These are phyloP conservation scores for Globisporangium echinulatum DNA, from an alignment of 352 stramenopile genomes.

Conservation along the genomic window DNA sequence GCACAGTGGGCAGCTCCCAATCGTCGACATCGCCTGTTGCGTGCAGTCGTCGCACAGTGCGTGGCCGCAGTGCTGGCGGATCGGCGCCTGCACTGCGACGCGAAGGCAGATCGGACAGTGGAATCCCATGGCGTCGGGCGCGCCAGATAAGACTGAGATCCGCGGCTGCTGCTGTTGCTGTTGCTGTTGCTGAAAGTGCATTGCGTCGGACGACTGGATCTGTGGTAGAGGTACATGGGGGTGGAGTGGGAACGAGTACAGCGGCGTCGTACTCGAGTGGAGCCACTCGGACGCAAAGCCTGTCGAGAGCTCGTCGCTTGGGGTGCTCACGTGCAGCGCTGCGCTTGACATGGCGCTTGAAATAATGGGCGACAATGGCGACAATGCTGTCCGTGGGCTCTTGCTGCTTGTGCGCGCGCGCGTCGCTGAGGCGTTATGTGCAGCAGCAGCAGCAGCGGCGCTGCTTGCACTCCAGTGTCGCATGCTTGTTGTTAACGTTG, in stretches of 20 bases:
- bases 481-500: neutral
- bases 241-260: conserved; percentile 6
- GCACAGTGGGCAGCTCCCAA: conserved; percentile 39
- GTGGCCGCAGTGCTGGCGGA: conserved; percentile 47
- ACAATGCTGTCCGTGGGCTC: conserved; percentile 4
- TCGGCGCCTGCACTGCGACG: conserved; percentile 22
- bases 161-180: conserved; percentile 13
- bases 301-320: conserved; percentile 6
- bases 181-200: conserved; percentile 14
- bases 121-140: conserved; percentile 4
- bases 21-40: conserved; percentile 32
- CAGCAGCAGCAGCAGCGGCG: too few relatives aligned
- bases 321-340: neutral
- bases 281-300: conserved; percentile 3
- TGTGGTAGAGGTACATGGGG: conserved; percentile 3
- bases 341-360: neutral
- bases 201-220: neutral
- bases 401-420: conserved; percentile 1
- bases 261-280: neutral
- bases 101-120: conserved; percentile 46
- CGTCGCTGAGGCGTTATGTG: neutral
- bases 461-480: conserved; percentile 6
- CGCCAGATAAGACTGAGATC: neutral
- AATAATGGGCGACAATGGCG: conserved; percentile 5
- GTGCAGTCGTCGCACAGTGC: conserved; percentile 44